Evolutionary conservation across 2,329 filamentous ascomycete genomes (phyloP), one percentile per base, ranked within the genome.

Genomic region (Xylariaceae sp.): DNA sequence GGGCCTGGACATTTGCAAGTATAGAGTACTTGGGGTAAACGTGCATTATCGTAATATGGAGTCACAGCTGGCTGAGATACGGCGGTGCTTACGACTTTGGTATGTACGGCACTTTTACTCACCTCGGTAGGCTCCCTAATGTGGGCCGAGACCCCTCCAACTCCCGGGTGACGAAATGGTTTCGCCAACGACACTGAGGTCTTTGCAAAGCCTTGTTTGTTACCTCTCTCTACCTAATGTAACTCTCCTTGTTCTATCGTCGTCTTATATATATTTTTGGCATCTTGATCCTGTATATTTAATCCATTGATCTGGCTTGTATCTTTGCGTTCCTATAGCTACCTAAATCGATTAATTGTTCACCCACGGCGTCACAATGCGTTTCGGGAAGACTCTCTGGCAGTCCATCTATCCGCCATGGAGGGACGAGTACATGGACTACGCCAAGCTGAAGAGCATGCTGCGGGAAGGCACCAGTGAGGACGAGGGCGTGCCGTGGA

Each of bases 381-480:
- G 90, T 66, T 99, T 96, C 77, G 92, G 92, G 59, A 89, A 86
- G 75, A 96, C 90, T 48, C 81, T 99, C 56, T 84, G 85, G 66
- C 82, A 84, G 66, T 85, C 89, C 55, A 78, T 89, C 65, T 94
- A 97, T 71, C 74, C 81, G 63, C 90, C 91, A 68, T 99, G 92
- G 92, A 88, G 87, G 72, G 88, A 87, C 70, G 82, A 95, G 67
- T 97, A 99, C 77, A 89, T 99, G 68, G 92, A 97, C 76, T 99
- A 99, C 73, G 76, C 81, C 65, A 96, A 92, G 80, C 85, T 99
- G 61, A 97, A 97, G 80, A 80, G 80, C 66, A 80, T 99, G 55
- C 77, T 99, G 56, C 87, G 89, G 60, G 94, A 97, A 71, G 84
- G 89, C 68, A 76, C 71, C 57, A 71, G 71, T 55, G 79, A 79